Evolutionary conservation across 1,284 basidiomycete species (phyloP), one percentile per base, ranked within the genome.

Genomic region (Ustilago nuda): DNA sequence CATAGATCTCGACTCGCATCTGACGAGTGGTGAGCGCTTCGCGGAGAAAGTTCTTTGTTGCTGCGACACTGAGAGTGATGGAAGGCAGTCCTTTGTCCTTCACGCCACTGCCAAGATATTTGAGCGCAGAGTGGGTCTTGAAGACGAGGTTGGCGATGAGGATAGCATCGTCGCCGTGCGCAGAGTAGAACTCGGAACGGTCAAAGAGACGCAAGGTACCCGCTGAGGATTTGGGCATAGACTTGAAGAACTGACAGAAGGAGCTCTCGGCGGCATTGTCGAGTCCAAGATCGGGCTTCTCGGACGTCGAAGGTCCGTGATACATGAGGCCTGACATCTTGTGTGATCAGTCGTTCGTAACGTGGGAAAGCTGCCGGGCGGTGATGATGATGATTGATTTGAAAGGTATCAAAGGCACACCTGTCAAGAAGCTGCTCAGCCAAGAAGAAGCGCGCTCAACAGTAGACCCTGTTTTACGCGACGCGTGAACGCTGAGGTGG

Each of bases 11-110:
- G n/a, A 99, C 90, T 36, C 93, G 90, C 79, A 99, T 90, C 87
- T 99, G 96, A 85, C 91, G 92, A 19, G 90, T 88, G 2, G 96
- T 98, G 61, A 99, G 87, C 1, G 94, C 94, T 61, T 99, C 95
- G 51, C 97, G 88, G 54, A 99, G 87, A 76, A 98, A 92, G 46
- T 89, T 89, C 81, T 94, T 93, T 0, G 95, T 94, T n/a, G 94
- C 91, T 27, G 90, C 91, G 56, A 89, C 88, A 82, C 91, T 93
- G 61, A 99, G 88, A 0, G 90, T 91, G 59, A 97, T 93, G n/a
- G 81, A 84, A 13, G 84, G 73, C 15, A 85, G 72, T 7, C 76
- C 55, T 30, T 71, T 72, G 50, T 72, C 67, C 61, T 80, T 82
- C 35, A 70, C 74, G 8, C 64, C 67, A 32, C 55, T 61, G 41